A percentile compares a stretch with the other conserved stretches of the same genome.
Evolutionary conservation across 2,329 filamentous ascomycete genomes (phyloP).

Genomic region (Malbranchea cinnamomea): DNA sequence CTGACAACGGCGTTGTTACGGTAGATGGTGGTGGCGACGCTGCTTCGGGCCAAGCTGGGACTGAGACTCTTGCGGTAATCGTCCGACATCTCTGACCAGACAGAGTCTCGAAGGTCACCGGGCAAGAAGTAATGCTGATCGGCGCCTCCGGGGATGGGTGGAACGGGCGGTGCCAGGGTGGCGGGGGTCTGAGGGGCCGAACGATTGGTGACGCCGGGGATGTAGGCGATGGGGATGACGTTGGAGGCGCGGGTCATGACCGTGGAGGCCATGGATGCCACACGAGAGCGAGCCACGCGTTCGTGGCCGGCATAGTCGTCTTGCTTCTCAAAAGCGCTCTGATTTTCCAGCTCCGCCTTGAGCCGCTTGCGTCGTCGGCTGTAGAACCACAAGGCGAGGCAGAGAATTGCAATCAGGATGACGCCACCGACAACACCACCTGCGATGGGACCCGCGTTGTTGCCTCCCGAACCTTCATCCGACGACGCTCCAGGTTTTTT

Average conservation of each 20-base stretch:
- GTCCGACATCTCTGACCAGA: conserved; percentile 63
- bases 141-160: conserved; percentile 62
- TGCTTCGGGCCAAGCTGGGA: conserved; percentile 36
- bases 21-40: conserved; percentile 87
- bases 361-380: conserved; percentile 64
- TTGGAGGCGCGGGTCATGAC: conserved; percentile 93
- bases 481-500: conserved; percentile 12
- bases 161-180: conserved; percentile 76
- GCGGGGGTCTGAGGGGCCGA: conserved; percentile 70
- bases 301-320: conserved; percentile 42
- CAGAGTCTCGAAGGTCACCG: conserved; percentile 76
- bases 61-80: conserved; percentile 35
- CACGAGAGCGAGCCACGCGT: conserved; percentile 60
- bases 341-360: conserved; percentile 41
- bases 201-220: conserved; percentile 89
- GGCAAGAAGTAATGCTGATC: conserved; percentile 92
- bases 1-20: conserved; percentile 77
- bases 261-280: conserved; percentile 84
- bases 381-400: conserved; percentile 77
- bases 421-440: conserved; percentile 83
- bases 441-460: conserved; percentile 72
- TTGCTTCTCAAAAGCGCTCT: conserved; percentile 36
- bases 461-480: conserved; percentile 28
- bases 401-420: conserved; percentile 54
- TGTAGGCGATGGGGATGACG: conserved; percentile 98